Evolutionary conservation across 2,329 filamentous ascomycete species (phyloP), one percentile per base, ranked within the genome.

Genomic region (Monosporascus sp.): DNA sequence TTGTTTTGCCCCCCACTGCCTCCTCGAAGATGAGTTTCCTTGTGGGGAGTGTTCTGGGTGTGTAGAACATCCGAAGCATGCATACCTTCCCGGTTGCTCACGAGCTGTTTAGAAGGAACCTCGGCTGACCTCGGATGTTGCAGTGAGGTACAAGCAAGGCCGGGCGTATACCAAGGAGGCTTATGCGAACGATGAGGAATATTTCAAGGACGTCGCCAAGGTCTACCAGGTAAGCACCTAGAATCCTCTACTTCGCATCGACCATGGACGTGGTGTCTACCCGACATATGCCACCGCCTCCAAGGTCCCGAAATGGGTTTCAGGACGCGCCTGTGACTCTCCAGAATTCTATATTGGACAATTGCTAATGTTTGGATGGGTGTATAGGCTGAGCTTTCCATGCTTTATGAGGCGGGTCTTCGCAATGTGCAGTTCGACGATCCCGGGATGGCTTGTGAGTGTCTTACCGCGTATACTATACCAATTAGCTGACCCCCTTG

Each of bases 341-440:
- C 9, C 11, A 11, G 31, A 35, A 35, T 35, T 11, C 11, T 35
- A 14, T 35, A 35, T 35, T 35, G 5, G 22, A 20, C 11, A 43
- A 46, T 15, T 14, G 25, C 43, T 46, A n/a, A 46, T 7, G 5
- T 25, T 4, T n/a, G 22, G 17, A 25, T 22, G 43, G 1, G 14
- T 31, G 31, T 35, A 46, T 24, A 46, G 62, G 77, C 70, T n/a
- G 84, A 87, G 67, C 69, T 87, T 49, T 75, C 76, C 54, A 74
- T 79, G 62, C 72, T 87, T 14, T 86, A 87, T 65, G 74, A 83
- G 52, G 81, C 81, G 18, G 83, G 84, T 1, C 73, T 85, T 58
- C 72, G 83, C 27, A 86, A 86, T 59, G 79, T 86, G n/a, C 84
- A 87, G 64, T 85, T 85, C 48, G 84, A 87, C 57, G 84, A 87